These are phyloP conservation scores for Murraya koenigii DNA, from an alignment of 345 rosid genomes.

Conservation along the genomic window DNA sequence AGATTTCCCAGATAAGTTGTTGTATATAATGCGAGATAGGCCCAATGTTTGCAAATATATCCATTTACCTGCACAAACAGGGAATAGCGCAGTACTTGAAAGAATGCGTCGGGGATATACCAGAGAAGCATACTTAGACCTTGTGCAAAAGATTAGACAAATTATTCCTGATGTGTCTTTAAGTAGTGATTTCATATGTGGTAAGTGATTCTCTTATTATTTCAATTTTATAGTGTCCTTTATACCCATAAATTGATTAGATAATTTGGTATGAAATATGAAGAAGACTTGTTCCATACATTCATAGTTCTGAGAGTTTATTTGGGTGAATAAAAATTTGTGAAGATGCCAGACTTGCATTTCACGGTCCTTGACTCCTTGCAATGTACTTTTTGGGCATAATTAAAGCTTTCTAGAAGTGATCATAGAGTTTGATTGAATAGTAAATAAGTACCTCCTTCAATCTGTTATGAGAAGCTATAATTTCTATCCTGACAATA, in stretches of 20 bases:
- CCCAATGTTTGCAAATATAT: conserved; percentile 77
- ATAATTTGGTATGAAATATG: background rate
- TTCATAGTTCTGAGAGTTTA: background rate
- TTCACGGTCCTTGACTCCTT: background rate
- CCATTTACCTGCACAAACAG: conserved; percentile 93
- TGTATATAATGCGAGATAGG: conserved; percentile 76
- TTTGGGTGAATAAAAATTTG: background rate
- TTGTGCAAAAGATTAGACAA: conserved; percentile 69
- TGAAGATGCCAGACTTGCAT: background rate
- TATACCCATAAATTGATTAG: conserved; percentile 1
- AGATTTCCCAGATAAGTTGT: conserved; percentile 81
- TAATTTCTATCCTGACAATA: background rate
- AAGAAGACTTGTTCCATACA: background rate
- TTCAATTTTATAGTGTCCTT: background rate
- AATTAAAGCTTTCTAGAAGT: background rate
- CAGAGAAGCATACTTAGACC: conserved; percentile 90
- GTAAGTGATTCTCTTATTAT: conserved; percentile 38
- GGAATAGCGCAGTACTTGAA: conserved; percentile 71
- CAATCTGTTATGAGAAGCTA: background rate
- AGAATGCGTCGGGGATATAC: conserved; percentile 88
- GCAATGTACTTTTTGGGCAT: background rate
- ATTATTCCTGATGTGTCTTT: conserved; percentile 82
- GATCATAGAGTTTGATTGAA: background rate
- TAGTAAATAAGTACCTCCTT: background rate
- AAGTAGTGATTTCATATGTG: conserved; percentile 87